These are phyloP conservation scores for Fusarium ramigenum DNA, from an alignment of 2,329 filamentous ascomycete species.

Conservation along the genomic window DNA sequence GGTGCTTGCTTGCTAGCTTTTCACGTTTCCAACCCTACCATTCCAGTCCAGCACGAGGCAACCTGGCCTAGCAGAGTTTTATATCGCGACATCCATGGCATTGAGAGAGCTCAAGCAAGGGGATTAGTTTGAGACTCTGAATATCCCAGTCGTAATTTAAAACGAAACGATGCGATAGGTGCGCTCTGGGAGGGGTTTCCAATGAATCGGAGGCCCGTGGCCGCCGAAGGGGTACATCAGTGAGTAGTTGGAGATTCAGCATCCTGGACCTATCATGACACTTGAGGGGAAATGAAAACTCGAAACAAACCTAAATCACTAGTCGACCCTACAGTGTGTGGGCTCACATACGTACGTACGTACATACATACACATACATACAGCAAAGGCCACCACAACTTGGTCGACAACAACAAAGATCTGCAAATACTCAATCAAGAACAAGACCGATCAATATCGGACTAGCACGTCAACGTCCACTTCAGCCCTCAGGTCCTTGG, in stretches of 20 bases:
- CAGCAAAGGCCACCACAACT: neutral
- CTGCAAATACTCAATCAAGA: neutral
- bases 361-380: neutral
- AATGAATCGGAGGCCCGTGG: neutral
- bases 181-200: slow-evolving; percentile 1
- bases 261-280: slow-evolving; percentile 20
- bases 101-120: neutral
- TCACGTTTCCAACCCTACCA: neutral
- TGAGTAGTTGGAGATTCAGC: neutral
- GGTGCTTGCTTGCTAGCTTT: neutral
- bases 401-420: neutral
- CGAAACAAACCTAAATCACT: slow-evolving; percentile 13
- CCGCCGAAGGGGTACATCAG: neutral
- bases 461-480: neutral
- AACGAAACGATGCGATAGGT: slow-evolving; percentile 16
- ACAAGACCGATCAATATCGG: neutral
- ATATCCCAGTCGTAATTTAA: slow-evolving; percentile 20
- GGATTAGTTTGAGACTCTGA: neutral
- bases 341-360: neutral
- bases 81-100: slow-evolving; percentile 7
- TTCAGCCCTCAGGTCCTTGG: neutral
- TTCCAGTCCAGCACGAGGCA: neutral
- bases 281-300: slow-evolving; percentile 1
- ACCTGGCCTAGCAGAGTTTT: slow-evolving; percentile 11
- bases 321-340: neutral